Percentiles rank a stretch among this genome's conserved stretches.
These are phyloP conservation scores for Auriscalpium microsporum DNA, from an alignment of 768 basidiomycete genomes.

Conservation along the genomic window DNA sequence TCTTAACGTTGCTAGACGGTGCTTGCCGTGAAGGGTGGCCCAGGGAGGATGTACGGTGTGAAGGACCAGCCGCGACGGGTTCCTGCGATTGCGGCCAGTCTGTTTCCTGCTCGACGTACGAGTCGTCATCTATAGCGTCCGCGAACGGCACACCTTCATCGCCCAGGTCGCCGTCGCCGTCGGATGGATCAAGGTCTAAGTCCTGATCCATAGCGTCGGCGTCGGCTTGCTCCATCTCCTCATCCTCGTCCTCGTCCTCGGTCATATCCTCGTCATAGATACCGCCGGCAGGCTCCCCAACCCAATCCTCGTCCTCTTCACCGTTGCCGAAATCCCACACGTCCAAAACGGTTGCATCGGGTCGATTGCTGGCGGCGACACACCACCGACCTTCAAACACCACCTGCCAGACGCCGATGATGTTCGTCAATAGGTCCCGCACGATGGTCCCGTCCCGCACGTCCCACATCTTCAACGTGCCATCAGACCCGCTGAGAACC, in stretches of 20 bases:
- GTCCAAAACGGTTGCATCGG: constrained; percentile 70
- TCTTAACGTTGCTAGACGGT: constrained; percentile 4
- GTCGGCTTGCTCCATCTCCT: constrained; percentile 46
- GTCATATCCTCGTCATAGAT: constrained; percentile 64
- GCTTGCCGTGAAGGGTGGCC: constrained; percentile 1
- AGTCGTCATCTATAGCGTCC: constrained; percentile 20
- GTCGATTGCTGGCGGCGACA: constrained; percentile 85
- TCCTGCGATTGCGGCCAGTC: neutral
- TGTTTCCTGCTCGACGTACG: constrained; percentile 5
- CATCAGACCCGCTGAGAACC: constrained; percentile 90
- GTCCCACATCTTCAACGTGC: constrained; percentile 98
- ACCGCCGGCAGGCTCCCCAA: constrained; percentile 68
- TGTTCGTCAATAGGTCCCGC: constrained; percentile 82
- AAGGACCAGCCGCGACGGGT: neutral
- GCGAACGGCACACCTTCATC: constrained; percentile 16
- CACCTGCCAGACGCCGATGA: constrained; percentile 97
- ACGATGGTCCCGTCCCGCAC: constrained; percentile 78
- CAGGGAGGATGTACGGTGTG: neutral
- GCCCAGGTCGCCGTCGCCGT: constrained; percentile 18
- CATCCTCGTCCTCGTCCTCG: constrained; percentile 45
- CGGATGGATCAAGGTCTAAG: constrained; percentile 24
- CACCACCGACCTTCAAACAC: constrained; percentile 92
- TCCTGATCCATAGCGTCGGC: constrained; percentile 73
- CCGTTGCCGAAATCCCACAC: constrained; percentile 86
- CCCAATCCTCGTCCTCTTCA: constrained; percentile 62